Percentiles rank a stretch among this genome's conserved stretches.
Evolutionary conservation across 228 moss, liverwort and hornwort genomes (phyloP).

Genomic region (Sphagnum fallax): DNA sequence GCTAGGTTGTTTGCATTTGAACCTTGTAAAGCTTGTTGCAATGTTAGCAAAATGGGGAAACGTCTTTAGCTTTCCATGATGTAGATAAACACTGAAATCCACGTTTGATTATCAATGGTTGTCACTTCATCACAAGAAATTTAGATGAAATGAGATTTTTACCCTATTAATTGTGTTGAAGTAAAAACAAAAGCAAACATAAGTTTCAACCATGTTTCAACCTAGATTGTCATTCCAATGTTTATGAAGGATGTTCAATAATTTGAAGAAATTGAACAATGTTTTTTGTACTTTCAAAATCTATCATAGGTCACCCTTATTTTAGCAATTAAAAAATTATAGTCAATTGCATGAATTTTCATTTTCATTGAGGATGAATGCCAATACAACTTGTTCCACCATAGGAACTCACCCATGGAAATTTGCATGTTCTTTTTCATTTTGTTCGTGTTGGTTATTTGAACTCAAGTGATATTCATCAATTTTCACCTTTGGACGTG

Average conservation of each 20-base stretch:
- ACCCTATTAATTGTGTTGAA: not conserved
- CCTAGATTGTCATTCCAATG: not conserved
- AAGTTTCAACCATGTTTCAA: not conserved
- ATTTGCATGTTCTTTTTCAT: no score
- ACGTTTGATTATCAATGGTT: not conserved
- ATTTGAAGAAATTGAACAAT: not conserved
- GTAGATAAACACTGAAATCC: not conserved
- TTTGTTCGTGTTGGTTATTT: no score
- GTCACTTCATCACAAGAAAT: not conserved
- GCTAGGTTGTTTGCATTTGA: not conserved
- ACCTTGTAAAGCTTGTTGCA: not conserved
- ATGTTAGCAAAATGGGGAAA: not conserved
- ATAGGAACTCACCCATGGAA: not conserved
- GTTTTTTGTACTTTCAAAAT: not conserved
- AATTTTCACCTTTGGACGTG: no score
- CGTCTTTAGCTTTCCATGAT: not conserved
- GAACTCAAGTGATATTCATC: no score
- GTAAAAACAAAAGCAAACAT: not conserved
- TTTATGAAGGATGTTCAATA: not conserved
- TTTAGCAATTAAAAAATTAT: not conserved
- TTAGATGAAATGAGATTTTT: not conserved
- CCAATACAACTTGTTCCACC: not conserved
- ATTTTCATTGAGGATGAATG: not conserved
- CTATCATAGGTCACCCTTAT: not conserved
- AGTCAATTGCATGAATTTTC: not conserved